phyloP scores from a whole-genome alignment of 2,329 filamentous ascomycete genomes.

The Colletotrichum scovillei region DNA sequence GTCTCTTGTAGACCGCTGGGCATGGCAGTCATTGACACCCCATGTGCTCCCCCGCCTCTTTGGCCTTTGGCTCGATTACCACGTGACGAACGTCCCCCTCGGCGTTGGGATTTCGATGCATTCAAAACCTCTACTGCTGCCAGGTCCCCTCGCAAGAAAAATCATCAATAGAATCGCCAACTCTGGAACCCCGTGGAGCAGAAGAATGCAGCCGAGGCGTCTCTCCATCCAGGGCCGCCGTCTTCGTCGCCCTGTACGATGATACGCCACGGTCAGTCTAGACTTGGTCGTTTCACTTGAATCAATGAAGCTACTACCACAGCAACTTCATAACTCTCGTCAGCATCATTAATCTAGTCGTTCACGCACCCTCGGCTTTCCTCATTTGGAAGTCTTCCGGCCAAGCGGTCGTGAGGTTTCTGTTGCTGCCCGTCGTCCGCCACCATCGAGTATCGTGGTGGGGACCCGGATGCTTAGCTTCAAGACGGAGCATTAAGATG shows the following conservation, averaged over 20 bases:
- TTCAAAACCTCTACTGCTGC: not conserved
- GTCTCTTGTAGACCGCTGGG: not conserved
- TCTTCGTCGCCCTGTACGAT: not conserved
- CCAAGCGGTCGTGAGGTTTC: not conserved
- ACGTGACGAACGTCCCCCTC: not conserved
- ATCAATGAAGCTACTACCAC: not conserved
- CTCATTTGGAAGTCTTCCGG: not conserved
- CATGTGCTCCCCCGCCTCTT: not conserved
- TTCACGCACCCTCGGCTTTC: not conserved
- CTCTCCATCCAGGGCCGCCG: not conserved
- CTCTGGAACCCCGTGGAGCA: not conserved
- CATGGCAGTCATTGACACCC: not conserved
- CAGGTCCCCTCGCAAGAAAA: not conserved
- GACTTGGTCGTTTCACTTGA: not conserved
- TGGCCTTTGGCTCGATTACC: not conserved
- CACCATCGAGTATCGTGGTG: not conserved
- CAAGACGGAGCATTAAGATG: not conserved
- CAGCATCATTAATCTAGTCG: not conserved
- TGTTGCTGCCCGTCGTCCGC: constrained; percentile 4
- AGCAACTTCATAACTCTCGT: not conserved
- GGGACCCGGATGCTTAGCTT: constrained; percentile 16
- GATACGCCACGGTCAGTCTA: not conserved
- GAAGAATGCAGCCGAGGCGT: not conserved
- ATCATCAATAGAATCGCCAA: not conserved
- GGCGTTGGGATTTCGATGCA: not conserved